A percentile compares a stretch with the other conserved stretches of the same genome.
These are phyloP conservation scores for Salix udensis DNA, from an alignment of 345 rosid genomes.

Conservation along the genomic window DNA sequence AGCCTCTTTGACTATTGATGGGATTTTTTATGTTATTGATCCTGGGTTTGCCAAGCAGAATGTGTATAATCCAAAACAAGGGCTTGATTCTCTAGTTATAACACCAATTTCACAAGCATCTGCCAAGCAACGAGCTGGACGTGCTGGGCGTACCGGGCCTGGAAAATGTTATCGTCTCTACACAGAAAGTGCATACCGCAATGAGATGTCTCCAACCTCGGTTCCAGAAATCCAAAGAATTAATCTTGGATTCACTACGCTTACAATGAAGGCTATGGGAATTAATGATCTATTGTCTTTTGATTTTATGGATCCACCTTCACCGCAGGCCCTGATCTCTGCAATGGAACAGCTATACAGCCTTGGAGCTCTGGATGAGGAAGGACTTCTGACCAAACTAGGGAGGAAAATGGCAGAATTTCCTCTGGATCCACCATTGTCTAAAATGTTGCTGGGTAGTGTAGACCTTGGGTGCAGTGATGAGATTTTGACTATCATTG, in stretches of 20 bases:
- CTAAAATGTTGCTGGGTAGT: constrained; percentile 91
- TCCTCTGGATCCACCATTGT: constrained; percentile 86
- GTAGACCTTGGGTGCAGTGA: constrained; percentile 94
- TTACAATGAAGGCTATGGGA: constrained; percentile 92
- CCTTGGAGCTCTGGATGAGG: constrained; percentile 85
- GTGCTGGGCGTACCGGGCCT: constrained; percentile 87
- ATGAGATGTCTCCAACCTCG: constrained; percentile 76
- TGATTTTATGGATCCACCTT: constrained; percentile 77
- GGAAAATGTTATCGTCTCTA: constrained; percentile 79
- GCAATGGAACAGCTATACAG: constrained; percentile 89
- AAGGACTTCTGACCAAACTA: constrained; percentile 79
- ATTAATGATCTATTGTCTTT: constrained; percentile 72
- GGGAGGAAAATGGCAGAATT: constrained; percentile 98
- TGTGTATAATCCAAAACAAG: constrained; percentile 76
- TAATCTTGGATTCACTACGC: constrained; percentile 62
- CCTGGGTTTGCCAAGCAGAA: constrained; percentile 84
- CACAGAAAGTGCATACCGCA: constrained; percentile 73
- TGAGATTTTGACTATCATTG: constrained; percentile 81
- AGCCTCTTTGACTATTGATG: constrained; percentile 77
- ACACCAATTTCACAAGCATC: constrained; percentile 92
- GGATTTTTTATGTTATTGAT: constrained; percentile 75
- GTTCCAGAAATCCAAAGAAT: constrained; percentile 91
- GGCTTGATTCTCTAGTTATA: constrained; percentile 67
- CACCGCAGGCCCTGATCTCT: constrained; percentile 75
- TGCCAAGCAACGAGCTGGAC: constrained; percentile 79